Evolutionary conservation across 1,139 yeast genomes (phyloP).

Genomic region (Kodamaea sp.): DNA sequence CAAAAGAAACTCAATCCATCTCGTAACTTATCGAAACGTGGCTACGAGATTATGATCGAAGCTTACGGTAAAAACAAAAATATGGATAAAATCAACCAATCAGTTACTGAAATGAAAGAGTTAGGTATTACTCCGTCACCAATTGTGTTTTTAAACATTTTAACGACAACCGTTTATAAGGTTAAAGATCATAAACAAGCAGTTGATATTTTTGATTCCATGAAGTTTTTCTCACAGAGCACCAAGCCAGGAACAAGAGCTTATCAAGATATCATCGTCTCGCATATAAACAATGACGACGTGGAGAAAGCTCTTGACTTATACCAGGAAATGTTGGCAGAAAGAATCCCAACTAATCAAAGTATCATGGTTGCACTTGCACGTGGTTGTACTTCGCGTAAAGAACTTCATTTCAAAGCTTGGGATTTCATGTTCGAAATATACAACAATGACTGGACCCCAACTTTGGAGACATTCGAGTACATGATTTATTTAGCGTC

Average conservation of each 20-base stretch:
- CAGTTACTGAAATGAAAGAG: constrained; percentile 47
- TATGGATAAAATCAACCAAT: constrained; percentile 30
- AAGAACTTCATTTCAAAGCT: constrained; percentile 49
- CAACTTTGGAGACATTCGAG: constrained; percentile 54
- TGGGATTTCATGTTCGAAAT: constrained; percentile 80
- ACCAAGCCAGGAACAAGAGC: constrained; percentile 66
- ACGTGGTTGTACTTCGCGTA: constrained; percentile 63
- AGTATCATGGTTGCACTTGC: constrained; percentile 64
- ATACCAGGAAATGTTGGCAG: constrained; percentile 60
- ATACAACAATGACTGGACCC: constrained; percentile 47
- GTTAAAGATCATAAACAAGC: constrained; percentile 58
- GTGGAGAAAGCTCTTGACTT: constrained; percentile 74
- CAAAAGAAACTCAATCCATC: constrained; percentile 11
- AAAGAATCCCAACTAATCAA: constrained; percentile 30
- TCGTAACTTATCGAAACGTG: constrained; percentile 21
- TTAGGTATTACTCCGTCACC: constrained; percentile 52
- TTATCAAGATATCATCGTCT: constrained; percentile 67
- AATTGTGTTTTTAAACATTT: constrained; percentile 57
- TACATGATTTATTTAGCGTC: constrained; percentile 73
- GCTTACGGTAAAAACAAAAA: constrained; percentile 38
- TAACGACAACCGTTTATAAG: constrained; percentile 62
- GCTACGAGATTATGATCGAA: constrained; percentile 36
- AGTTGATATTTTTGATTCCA: constrained; percentile 69
- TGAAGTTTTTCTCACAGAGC: constrained; percentile 69
- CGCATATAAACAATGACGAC: constrained; percentile 59